Conservation (phyloP, 2,329 filamentous ascomycete species). For the Anisogramma anomala region DNA sequence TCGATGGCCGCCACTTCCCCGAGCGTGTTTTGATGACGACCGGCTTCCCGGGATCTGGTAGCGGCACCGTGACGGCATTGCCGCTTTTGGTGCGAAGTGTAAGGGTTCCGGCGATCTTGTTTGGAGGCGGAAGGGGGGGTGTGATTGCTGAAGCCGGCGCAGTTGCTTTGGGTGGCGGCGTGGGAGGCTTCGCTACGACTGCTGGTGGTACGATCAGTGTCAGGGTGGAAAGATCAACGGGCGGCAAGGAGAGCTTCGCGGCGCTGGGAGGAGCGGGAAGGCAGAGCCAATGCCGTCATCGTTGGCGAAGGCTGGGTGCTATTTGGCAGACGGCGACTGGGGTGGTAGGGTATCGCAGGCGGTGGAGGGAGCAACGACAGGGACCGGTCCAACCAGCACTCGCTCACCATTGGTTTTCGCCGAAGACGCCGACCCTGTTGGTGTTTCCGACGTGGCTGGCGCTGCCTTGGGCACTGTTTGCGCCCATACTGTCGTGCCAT, state of each 20-base stretch:
- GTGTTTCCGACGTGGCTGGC: not conserved
- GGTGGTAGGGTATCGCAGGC: not conserved
- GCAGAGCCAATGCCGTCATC: not conserved
- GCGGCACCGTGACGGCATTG: slow-evolving; percentile 2
- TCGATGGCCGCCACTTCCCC: slow-evolving; percentile 6
- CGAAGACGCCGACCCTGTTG: not conserved
- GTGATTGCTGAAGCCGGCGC: slow-evolving; percentile 1
- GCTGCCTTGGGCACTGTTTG: not conserved
- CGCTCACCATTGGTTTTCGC: slow-evolving; percentile 7
- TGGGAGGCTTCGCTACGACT: no score
- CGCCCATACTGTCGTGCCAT: slow-evolving; percentile 8
- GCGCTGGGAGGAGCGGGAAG: no score
- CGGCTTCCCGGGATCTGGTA: slow-evolving; percentile 4
- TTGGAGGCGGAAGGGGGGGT: slow-evolving; percentile 5
- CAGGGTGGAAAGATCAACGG: no score
- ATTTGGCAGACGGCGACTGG: not conserved
- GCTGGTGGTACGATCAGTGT: no score
- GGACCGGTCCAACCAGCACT: slow-evolving; percentile 3
- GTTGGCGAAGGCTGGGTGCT: no score
- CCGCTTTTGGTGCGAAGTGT: slow-evolving; percentile 3
- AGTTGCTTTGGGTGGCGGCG: not conserved
- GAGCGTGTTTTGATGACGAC: slow-evolving; percentile 9
- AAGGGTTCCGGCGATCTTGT: slow-evolving; percentile 4
- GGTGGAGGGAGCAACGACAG: slow-evolving; percentile 1
- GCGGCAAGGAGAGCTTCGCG: no score